These are phyloP conservation scores for Kwoniella sp. DNA, from an alignment of 768 basidiomycete genomes.

Conservation along the genomic window DNA sequence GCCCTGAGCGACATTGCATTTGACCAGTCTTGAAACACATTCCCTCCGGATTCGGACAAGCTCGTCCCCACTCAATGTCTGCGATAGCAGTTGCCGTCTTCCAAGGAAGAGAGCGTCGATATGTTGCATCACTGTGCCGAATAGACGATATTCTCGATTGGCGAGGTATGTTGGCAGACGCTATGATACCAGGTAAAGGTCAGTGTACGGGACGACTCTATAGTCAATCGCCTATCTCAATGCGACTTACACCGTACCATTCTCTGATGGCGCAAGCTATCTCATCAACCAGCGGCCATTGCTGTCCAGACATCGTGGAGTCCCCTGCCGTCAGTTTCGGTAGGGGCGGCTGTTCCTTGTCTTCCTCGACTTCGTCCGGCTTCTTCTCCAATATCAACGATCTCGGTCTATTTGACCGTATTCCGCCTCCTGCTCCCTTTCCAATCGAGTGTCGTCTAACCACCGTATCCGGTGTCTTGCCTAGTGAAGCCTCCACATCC, in stretches of 20 bases:
- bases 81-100: slow-evolving; percentile 83
- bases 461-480: not conserved
- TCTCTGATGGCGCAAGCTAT: slow-evolving; percentile 94
- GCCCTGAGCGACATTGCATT: slow-evolving; percentile 86
- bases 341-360: slow-evolving; percentile 58
- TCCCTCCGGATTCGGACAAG: slow-evolving; percentile 76
- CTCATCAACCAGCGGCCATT: slow-evolving; percentile 92
- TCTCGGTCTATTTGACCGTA: slow-evolving; percentile 34
- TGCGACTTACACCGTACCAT: slow-evolving; percentile 66
- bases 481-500: not conserved
- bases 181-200: slow-evolving; percentile 18
- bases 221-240: not conserved
- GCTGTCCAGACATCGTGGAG: slow-evolving; percentile 79
- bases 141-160: slow-evolving; percentile 82
- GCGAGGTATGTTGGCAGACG: slow-evolving; percentile 85
- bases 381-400: slow-evolving; percentile 32
- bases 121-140: slow-evolving; percentile 80
- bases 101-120: slow-evolving; percentile 89
- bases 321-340: slow-evolving; percentile 94
- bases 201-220: slow-evolving; percentile 11
- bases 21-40: slow-evolving; percentile 82
- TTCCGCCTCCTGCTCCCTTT: slow-evolving; percentile 6
- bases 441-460: slow-evolving; percentile 15
- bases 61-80: slow-evolving; percentile 84
- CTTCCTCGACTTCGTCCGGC: slow-evolving; percentile 10